Conservation (phyloP, 2,329 filamentous ascomycete genomes). For the Didymella keratinophila region DNA sequence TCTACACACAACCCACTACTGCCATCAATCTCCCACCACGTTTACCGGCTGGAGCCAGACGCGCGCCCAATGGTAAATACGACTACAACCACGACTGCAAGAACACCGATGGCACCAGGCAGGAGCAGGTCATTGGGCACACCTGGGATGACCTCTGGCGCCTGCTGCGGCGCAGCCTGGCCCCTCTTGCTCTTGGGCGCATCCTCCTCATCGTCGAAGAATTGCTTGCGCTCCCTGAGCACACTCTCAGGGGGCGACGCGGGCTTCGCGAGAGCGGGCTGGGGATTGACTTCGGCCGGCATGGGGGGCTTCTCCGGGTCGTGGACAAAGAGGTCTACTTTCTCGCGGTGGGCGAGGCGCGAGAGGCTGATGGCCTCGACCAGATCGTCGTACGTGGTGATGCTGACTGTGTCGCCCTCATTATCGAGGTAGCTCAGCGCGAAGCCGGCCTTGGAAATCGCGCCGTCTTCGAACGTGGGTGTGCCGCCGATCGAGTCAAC, state of each 20-base stretch:
- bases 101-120: constrained; percentile 91
- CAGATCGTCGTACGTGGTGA: constrained; percentile 93
- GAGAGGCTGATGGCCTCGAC: constrained; percentile 88
- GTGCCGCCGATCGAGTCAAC: constrained; percentile 83
- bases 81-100: constrained; percentile 91
- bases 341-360: constrained; percentile 78
- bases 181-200: constrained; percentile 50
- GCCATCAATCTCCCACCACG: neutral
- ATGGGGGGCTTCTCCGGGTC: constrained; percentile 89
- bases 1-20: constrained; percentile 2
- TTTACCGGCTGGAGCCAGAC: constrained; percentile 58
- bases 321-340: constrained; percentile 97
- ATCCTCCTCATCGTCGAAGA: constrained; percentile 64
- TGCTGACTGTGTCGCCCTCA: constrained; percentile 94
- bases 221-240: constrained; percentile 57
- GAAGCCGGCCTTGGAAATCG: constrained; percentile 78
- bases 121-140: constrained; percentile 94
- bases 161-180: constrained; percentile 58
- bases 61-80: constrained; percentile 88
- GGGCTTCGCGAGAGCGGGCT: constrained; percentile 60
- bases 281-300: constrained; percentile 67
- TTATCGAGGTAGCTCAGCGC: constrained; percentile 96
- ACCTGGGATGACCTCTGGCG: constrained; percentile 84
- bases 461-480: constrained; percentile 79
- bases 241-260: constrained; percentile 63